A percentile compares a stretch with the other conserved stretches of the same genome.
Conservation (phyloP, 2,329 filamentous ascomycete species). For the Penicillium sp. region DNA sequence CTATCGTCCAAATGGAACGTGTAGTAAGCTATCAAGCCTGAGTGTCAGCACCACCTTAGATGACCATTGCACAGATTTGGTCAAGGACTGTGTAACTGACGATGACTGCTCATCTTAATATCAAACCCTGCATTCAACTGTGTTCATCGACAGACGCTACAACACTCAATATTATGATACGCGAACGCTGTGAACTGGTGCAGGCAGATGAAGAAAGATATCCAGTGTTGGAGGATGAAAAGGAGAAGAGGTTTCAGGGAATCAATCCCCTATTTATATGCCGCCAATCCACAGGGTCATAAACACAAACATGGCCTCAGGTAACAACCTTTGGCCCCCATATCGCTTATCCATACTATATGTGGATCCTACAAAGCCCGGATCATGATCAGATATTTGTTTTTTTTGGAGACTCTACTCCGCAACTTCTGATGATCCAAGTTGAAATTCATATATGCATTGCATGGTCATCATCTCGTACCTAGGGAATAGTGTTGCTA, state of each 20-base stretch:
- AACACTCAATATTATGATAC: neutral
- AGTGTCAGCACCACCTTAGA: neutral
- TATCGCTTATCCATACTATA: neutral
- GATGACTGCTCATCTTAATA: fast-evolving
- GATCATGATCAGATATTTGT: neutral
- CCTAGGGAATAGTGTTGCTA: neutral
- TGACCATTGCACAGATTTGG: neutral
- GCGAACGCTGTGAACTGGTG: neutral
- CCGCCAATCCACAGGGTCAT: neutral
- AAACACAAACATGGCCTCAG: neutral
- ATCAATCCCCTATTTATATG: neutral
- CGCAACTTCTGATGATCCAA: no score
- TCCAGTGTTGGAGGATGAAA: neutral
- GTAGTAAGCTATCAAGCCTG: neutral
- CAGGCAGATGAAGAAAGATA: no score
- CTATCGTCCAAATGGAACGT: neutral
- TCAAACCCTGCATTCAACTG: neutral
- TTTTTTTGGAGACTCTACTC: neutral
- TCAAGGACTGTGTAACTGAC: no score
- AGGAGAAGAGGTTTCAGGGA: neutral
- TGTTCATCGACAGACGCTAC: neutral
- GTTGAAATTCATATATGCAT: neutral
- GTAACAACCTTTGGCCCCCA: no score
- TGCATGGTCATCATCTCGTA: neutral
- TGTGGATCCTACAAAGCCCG: neutral